A percentile compares a stretch with the other conserved stretches of the same genome.
Evolutionary conservation across 2,329 filamentous ascomycete genomes (phyloP).

Genomic region (Seiridium cupressi): DNA sequence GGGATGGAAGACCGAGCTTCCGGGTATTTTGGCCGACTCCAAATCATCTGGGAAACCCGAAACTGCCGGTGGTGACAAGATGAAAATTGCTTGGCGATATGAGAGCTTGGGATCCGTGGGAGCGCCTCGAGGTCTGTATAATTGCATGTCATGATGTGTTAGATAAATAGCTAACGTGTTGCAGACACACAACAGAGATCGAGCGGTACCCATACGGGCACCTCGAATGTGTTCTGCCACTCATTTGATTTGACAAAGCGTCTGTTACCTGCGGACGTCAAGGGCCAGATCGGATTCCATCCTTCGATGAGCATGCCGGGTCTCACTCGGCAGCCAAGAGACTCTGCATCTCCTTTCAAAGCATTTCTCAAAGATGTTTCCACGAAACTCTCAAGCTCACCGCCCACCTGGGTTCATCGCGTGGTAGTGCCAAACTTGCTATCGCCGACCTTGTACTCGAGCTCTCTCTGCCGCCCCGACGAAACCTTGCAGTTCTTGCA

Average conservation of each 20-base stretch:
- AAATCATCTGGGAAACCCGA: slow-evolving; percentile 40
- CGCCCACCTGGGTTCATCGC: slow-evolving; percentile 68
- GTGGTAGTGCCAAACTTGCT: slow-evolving; percentile 82
- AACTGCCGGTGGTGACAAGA: slow-evolving; percentile 61
- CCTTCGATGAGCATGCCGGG: slow-evolving; percentile 29
- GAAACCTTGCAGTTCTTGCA: slow-evolving; percentile 81
- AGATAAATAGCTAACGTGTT: slow-evolving; percentile 11
- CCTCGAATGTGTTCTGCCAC: slow-evolving; percentile 60
- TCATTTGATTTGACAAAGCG: slow-evolving; percentile 70
- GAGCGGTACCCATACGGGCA: slow-evolving; percentile 10
- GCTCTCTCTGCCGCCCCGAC: slow-evolving; percentile 66
- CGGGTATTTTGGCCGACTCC: slow-evolving; percentile 58
- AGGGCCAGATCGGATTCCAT: slow-evolving; percentile 53
- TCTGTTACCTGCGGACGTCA: slow-evolving; percentile 47
- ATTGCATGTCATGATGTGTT: not conserved
- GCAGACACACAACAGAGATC: slow-evolving; percentile 20
- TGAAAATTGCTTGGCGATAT: slow-evolving; percentile 99
- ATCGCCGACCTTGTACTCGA: slow-evolving; percentile 80
- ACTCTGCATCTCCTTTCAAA: slow-evolving; percentile 53
- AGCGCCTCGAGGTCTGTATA: slow-evolving; percentile 58
- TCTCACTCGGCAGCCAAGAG: slow-evolving; percentile 14
- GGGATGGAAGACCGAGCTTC: slow-evolving; percentile 79
- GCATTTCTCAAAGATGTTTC: slow-evolving; percentile 60
- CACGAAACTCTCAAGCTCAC: slow-evolving; percentile 53
- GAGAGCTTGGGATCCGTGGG: slow-evolving; percentile 76